phyloP scores from a whole-genome alignment of 805 yeast species.

The Saturnispora sanitii region DNA sequence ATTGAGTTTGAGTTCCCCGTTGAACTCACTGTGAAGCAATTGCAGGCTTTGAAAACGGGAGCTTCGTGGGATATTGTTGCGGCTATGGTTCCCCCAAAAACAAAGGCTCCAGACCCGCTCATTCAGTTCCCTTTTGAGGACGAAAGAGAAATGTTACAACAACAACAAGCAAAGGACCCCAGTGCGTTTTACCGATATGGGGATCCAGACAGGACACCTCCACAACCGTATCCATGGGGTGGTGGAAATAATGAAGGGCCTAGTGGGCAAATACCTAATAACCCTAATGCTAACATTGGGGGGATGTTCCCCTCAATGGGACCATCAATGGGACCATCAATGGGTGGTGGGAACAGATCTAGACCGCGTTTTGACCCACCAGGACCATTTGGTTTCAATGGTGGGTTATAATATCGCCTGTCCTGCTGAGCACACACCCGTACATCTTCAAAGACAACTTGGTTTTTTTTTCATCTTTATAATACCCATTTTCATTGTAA shows the following conservation, averaged over 20 bases:
- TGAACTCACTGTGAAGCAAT: too few species aligned
- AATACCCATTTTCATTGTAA: background rate
- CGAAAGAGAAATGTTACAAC: background rate
- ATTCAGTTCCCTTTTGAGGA: conserved; percentile 7
- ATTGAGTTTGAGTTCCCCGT: too few species aligned
- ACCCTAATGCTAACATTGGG: too few species aligned
- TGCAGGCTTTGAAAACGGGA: background rate
- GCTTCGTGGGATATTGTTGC: too few species aligned
- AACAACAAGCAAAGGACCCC: background rate
- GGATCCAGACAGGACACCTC: conserved; percentile 4
- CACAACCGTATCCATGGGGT: conserved; percentile 4
- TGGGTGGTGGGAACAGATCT: too few species aligned
- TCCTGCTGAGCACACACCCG: conserved; percentile 11
- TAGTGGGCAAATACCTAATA: too few species aligned
- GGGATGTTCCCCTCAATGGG: conserved; percentile 3
- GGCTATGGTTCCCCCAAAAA: background rate
- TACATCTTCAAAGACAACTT: background rate
- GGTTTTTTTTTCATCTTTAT: background rate
- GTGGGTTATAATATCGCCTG: background rate
- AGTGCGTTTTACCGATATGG: conserved; percentile 1
- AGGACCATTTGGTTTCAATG: conserved; percentile 4
- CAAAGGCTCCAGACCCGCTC: background rate
- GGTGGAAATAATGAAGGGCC: too few species aligned
- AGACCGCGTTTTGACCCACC: conserved; percentile 7
- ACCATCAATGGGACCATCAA: background rate